Conservation (phyloP, 1,139 yeast species). For the Ashbya aceris region DNA sequence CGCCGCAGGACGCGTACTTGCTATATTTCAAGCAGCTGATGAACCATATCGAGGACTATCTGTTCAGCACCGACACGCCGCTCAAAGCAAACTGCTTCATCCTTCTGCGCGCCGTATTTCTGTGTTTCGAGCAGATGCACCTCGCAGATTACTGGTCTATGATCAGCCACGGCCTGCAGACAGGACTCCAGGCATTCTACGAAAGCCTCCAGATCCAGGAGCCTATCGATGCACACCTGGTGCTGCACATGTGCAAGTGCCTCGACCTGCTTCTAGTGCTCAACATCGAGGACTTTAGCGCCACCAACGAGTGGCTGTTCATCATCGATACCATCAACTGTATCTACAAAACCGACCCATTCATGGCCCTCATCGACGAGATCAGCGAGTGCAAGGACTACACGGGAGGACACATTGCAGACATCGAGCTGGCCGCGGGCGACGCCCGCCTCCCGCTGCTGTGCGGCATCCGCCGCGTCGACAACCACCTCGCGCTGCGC, state of each 20-base stretch:
- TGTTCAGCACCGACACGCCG: constrained; percentile 18
- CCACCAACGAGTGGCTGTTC: constrained; percentile 74
- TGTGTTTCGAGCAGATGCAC: constrained; percentile 56
- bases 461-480: constrained; percentile 36
- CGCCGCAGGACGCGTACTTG: constrained; percentile 50
- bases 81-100: constrained; percentile 31
- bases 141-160: constrained; percentile 64
- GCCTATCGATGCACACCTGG: constrained; percentile 35
- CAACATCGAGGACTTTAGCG: constrained; percentile 68
- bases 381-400: constrained; percentile 38
- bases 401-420: constrained; percentile 12
- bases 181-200: constrained; percentile 39
- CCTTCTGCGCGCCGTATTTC: constrained; percentile 52
- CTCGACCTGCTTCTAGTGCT: constrained; percentile 63
- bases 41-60: constrained; percentile 19
- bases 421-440: constrained; percentile 9
- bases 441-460: constrained; percentile 38
- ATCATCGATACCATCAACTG: constrained; percentile 65
- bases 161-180: constrained; percentile 51
- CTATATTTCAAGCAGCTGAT: constrained; percentile 25
- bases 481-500: constrained; percentile 38
- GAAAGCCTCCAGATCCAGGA: constrained; percentile 32
- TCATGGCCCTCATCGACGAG: constrained; percentile 40
- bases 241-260: constrained; percentile 61
- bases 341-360: constrained; percentile 34